Percentiles rank a stretch among this genome's conserved stretches.
phyloP scores from a whole-genome alignment of 2,329 filamentous ascomycete genomes.

The Apiospora saccharicola region DNA sequence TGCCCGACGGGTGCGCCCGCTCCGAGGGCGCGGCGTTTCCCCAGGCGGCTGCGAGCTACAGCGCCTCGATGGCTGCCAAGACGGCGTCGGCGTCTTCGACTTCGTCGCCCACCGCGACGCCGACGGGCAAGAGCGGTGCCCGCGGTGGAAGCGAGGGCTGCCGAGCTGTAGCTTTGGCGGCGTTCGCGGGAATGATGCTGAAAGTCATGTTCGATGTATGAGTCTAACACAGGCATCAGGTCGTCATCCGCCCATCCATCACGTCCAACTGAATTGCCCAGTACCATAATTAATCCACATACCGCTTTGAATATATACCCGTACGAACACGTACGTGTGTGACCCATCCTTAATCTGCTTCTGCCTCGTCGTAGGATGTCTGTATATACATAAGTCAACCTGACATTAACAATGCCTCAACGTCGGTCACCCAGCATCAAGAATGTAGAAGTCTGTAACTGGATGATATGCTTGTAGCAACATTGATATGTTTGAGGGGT shows the following conservation, averaged over 20 bases:
- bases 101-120: not conserved
- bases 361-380: not conserved
- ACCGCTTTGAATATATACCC: not conserved
- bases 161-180: not conserved
- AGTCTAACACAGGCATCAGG: too few species aligned
- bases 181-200: not conserved
- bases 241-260: not conserved
- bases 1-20: constrained; percentile 27
- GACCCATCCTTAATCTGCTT: too few species aligned
- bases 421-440: not conserved
- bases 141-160: not conserved
- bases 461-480: not conserved
- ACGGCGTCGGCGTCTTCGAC: not conserved
- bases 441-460: not conserved
- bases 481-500: not conserved
- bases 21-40: constrained; percentile 22
- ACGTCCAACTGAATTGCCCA: too few species aligned
- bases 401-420: not conserved
- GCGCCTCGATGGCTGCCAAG: constrained; percentile 21
- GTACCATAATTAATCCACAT: not conserved
- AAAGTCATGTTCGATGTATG: not conserved
- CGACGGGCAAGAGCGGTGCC: not conserved
- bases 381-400: not conserved
- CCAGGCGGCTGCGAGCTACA: constrained; percentile 22
- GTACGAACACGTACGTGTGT: too few species aligned